phyloP scores from a whole-genome alignment of 371 early-diverging fungal genomes.

The Catenaria anguillulae region DNA sequence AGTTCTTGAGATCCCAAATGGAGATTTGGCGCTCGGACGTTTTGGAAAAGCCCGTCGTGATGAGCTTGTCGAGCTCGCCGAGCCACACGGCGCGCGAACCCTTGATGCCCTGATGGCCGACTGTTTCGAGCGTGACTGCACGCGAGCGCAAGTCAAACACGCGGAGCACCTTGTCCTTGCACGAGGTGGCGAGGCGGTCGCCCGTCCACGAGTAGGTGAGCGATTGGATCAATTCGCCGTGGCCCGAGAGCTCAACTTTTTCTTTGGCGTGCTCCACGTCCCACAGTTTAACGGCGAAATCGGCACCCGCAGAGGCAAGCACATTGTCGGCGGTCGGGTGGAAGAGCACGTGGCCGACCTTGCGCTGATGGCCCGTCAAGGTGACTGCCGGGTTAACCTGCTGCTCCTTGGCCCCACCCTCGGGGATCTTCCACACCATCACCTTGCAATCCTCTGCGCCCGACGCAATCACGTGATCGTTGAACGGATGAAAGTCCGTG shows the following conservation, averaged over 20 bases:
- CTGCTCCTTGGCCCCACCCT: constrained; percentile 34
- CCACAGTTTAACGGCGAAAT: constrained; percentile 84
- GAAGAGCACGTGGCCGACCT: constrained; percentile 93
- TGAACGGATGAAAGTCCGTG: constrained; percentile 95
- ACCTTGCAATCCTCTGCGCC: constrained; percentile 87
- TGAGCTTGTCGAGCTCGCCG: constrained; percentile 62
- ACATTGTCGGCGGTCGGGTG: constrained; percentile 92
- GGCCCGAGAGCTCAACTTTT: constrained; percentile 71
- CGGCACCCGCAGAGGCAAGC: constrained; percentile 75
- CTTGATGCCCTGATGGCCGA: constrained; percentile 89
- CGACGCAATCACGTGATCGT: constrained; percentile 79
- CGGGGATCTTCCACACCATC: constrained; percentile 90
- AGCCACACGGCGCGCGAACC: constrained; percentile 87
- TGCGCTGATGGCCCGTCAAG: constrained; percentile 26
- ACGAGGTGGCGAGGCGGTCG: constrained; percentile 70
- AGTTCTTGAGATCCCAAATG: constrained; percentile 66
- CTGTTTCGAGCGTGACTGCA: constrained; percentile 30
- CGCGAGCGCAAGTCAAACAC: constrained; percentile 79
- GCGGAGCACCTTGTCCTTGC: constrained; percentile 89
- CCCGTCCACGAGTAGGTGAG: constrained; percentile 82
- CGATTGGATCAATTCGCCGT: constrained; percentile 81
- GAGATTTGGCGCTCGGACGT: constrained; percentile 82
- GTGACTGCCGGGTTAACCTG: constrained; percentile 45
- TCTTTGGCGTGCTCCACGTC: constrained; percentile 88
- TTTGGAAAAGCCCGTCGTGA: constrained; percentile 85